Evolutionary conservation across 768 basidiomycete species (phyloP), one percentile per base, ranked within the genome.

Genomic region (Lepiota venenata): DNA sequence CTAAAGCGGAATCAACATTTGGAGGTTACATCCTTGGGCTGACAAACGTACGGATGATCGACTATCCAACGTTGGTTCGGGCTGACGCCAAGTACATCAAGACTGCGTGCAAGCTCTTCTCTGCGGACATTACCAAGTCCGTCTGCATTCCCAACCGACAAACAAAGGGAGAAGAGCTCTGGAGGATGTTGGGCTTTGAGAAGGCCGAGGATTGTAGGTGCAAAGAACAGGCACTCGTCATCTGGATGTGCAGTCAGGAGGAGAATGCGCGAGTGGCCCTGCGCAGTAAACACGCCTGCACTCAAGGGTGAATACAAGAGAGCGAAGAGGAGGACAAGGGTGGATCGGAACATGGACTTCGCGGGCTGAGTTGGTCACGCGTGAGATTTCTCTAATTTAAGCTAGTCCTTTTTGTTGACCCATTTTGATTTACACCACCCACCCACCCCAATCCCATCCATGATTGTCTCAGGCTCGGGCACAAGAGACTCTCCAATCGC

Each of bases 201-300:
- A 27, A 94, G 74, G 2, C 79, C 75, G 29, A 86, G 70, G 12
- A 96, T 67, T 0, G 91, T 93, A 0, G 94, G 94, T 3, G 85
- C 84, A 66, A 98, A 98, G 77, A 98, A 98, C 78, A 95, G 81
- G 66, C 84, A 85, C 71, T 97, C 94, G 66, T 98, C 94, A 65
- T 97, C 94, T 2, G 94, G 94, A 65, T 98, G 94, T 22, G 94
- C 93, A 0, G 94, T 96, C 42, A 98, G 68, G 2, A 97, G 67
- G 36, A 93, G 73, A 32, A 90, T 65, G 36, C 45, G 60, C 32
- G 32, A 56, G 46, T 29, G 49, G 52, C 16, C 36, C 29, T 37
- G 62, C 48, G 58, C 60, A 45, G 59, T 60, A 14, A 59, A 61
- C 25, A 62, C 67, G 14, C 45, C 58, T 46, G 60, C 61, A 44